Evolutionary conservation across 164 flowering plant species (phyloP), one percentile per base, ranked within the genome.

Genomic region (Sedum album): DNA sequence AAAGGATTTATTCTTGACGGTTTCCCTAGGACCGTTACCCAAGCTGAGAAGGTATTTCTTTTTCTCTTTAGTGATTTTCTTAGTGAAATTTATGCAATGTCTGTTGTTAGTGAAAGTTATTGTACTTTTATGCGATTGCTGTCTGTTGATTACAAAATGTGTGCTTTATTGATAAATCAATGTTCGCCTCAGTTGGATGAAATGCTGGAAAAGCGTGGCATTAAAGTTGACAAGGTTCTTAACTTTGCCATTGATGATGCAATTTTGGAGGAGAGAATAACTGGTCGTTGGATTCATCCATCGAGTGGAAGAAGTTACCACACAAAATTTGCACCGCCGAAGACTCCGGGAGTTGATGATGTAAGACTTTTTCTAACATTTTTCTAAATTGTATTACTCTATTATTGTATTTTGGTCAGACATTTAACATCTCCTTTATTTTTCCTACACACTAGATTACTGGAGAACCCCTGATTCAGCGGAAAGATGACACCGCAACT

Each of bases 21-120:
- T n/a, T n/a, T n/a, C n/a, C n/a, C n/a, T n/a, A n/a, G n/a, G n/a
- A n/a, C n/a, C n/a, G n/a, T n/a, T n/a, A n/a, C n/a, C n/a, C n/a
- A n/a, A n/a, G n/a, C n/a, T n/a, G 86, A 88, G 41, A 94, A 91
- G 71, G 97, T 97, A 44, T 94, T 94, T 75, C 90, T 94, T 76
- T 96, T 94, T n/a, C n/a, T n/a, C n/a, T n/a, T n/a, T n/a, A n/a
- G n/a, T n/a, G n/a, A n/a, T n/a, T n/a, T n/a, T n/a, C n/a, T n/a
- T n/a, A n/a, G n/a, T 73, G 99, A 94, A 82, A 96, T 97, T 3
- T 94, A 90, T 71, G 97, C 99, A 6, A 88, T 97, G 80, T 91
- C 97, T 51, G 96, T 84, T 57, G 86, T 70, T 97, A 23, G 77
- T 91, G 73, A 94, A 94, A 96, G 99, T 81, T 4, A 38, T 53